These are phyloP conservation scores for Talaromyces borbonicus DNA, from an alignment of 495 filamentous ascomycete genomes.

Conservation along the genomic window DNA sequence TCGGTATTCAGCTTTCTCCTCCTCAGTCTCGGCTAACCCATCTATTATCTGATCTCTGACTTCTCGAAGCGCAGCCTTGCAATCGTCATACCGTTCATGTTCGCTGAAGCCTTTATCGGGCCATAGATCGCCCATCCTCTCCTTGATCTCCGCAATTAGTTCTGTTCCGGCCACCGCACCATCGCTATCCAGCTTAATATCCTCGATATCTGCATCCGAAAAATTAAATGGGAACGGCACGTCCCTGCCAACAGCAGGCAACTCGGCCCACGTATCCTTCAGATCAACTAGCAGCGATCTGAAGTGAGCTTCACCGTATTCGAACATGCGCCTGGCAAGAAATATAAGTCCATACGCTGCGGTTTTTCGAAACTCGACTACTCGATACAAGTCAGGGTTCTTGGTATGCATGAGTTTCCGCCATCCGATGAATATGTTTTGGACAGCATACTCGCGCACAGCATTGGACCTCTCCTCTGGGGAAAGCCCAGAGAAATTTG, in stretches of 20 bases:
- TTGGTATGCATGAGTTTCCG: slow-evolving; percentile 24
- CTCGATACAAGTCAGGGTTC: slow-evolving; percentile 20
- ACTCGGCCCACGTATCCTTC: too few relatives aligned
- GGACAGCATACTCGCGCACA: slow-evolving; percentile 15
- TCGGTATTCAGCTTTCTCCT: slow-evolving; percentile 24
- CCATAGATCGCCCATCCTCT: slow-evolving; percentile 23
- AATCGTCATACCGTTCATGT: slow-evolving; percentile 19
- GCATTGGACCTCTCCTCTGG: slow-evolving; percentile 15
- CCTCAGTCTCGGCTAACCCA: slow-evolving; percentile 21
- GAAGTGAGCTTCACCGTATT: too few relatives aligned
- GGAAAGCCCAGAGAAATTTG: slow-evolving; percentile 16
- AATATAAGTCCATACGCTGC: slow-evolving; percentile 23
- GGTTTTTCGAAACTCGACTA: slow-evolving; percentile 21
- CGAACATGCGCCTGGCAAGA: slow-evolving; percentile 25
- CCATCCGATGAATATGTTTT: slow-evolving; percentile 25
- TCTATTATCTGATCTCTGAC: slow-evolving; percentile 20
- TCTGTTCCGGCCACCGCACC: slow-evolving; percentile 25
- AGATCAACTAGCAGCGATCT: too few relatives aligned
- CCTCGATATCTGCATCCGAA: slow-evolving; percentile 18
- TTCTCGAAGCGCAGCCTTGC: slow-evolving; percentile 20
- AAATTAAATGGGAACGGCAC: slow-evolving; percentile 22
- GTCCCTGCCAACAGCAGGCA: too few relatives aligned
- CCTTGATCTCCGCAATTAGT: slow-evolving; percentile 19
- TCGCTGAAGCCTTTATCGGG: slow-evolving; percentile 26
- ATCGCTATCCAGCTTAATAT: slow-evolving; percentile 21